Percentiles rank a stretch among this genome's conserved stretches.
Conservation (phyloP, 768 basidiomycete species). For the Boletellus sp. region DNA sequence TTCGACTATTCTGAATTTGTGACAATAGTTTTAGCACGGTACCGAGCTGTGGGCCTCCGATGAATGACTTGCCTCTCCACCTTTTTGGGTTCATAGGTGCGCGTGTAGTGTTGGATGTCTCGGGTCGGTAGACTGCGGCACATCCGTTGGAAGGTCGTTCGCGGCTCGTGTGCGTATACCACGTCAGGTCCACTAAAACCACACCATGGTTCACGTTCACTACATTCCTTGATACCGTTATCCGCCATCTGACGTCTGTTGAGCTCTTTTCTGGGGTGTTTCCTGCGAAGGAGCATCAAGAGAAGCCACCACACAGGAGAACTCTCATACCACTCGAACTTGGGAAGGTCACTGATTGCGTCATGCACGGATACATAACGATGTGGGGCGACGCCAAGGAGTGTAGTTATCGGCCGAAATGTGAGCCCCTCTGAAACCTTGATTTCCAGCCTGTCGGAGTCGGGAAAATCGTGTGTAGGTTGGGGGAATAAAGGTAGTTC, state of each 20-base stretch:
- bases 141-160: conserved; percentile 41
- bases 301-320: neutral
- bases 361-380: conserved; percentile 60
- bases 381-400: conserved; percentile 53
- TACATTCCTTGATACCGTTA: conserved; percentile 35
- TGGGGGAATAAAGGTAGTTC: conserved; percentile 39
- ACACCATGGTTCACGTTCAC: conserved; percentile 33
- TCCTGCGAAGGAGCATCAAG: conserved; percentile 13
- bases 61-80: conserved; percentile 50
- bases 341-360: conserved; percentile 69
- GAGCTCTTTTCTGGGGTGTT: conserved; percentile 16
- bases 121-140: conserved; percentile 44
- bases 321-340: conserved; percentile 65
- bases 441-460: conserved; percentile 45
- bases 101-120: conserved; percentile 69
- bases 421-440: conserved; percentile 40
- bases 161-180: conserved; percentile 35
- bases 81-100: conserved; percentile 44
- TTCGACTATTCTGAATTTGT: conserved; percentile 46
- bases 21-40: conserved; percentile 2
- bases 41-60: neutral
- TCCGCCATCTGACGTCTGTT: conserved; percentile 14
- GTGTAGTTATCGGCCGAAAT: conserved; percentile 44
- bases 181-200: conserved; percentile 27
- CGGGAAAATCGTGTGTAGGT: conserved; percentile 43